A percentile compares a stretch with the other conserved stretches of the same genome.
Conservation (phyloP, 2,329 filamentous ascomycete genomes). For the Aureobasidium sp. region DNA sequence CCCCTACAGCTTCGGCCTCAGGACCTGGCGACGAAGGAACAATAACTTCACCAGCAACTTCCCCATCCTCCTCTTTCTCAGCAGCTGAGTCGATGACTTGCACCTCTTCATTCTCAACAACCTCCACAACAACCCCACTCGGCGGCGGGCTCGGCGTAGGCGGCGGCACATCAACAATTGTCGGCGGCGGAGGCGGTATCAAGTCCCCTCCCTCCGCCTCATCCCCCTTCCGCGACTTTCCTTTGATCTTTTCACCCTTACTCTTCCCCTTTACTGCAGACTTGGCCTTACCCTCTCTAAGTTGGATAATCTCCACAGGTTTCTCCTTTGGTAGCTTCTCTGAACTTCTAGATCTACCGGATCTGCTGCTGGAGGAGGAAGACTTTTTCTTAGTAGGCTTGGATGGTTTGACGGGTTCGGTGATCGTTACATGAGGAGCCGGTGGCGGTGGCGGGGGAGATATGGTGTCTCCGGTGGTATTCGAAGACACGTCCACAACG, state of each 20-base stretch:
- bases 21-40: rapidly evolving
- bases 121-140: background rate
- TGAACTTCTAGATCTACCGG: background rate
- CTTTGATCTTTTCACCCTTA: background rate
- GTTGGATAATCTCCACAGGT: background rate
- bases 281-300: background rate
- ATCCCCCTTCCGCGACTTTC: background rate
- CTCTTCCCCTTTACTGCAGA: background rate
- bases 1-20: background rate
- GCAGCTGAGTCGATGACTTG: background rate
- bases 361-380: background rate
- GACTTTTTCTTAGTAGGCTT: background rate
- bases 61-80: background rate
- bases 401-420: background rate
- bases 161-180: background rate
- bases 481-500: background rate
- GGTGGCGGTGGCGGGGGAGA: background rate
- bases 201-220: background rate
- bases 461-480: background rate
- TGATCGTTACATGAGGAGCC: background rate
- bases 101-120: background rate
- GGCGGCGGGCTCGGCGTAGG: background rate
- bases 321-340: background rate
- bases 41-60: background rate
- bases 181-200: background rate